Percentiles rank a stretch among this genome's conserved stretches.
Evolutionary conservation across 257 asterid species (phyloP).

Genomic region (Jaltomata sinuosa): DNA sequence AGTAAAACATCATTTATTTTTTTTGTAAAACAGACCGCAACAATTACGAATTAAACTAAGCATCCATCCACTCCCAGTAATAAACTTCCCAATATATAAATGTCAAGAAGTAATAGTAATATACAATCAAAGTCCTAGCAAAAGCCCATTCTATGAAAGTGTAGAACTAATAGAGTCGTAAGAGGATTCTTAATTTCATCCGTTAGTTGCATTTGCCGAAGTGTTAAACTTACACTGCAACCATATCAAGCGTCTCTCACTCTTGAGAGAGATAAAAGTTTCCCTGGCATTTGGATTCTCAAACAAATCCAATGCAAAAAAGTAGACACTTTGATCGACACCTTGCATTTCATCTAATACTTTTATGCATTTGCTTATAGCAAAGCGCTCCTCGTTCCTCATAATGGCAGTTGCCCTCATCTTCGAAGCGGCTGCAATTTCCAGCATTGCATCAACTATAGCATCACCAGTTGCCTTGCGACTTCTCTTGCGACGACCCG

Average conservation of each 20-base stretch:
- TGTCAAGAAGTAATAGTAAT: not conserved
- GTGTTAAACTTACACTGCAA: conserved; percentile 66
- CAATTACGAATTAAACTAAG: not conserved
- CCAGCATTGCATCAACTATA: conserved; percentile 92
- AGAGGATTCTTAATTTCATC: conserved; percentile 10
- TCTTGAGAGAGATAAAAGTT: conserved; percentile 59
- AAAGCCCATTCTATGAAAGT: conserved; percentile 7
- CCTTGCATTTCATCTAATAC: conserved; percentile 78
- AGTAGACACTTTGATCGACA: conserved; percentile 62
- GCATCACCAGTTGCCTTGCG: conserved; percentile 92
- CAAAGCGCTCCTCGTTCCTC: conserved; percentile 68
- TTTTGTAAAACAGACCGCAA: not conserved
- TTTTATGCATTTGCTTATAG: conserved; percentile 80
- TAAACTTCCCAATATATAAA: not conserved
- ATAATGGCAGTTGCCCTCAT: conserved; percentile 81
- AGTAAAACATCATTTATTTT: not conserved
- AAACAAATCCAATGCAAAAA: conserved; percentile 72
- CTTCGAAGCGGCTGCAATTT: conserved; percentile 90
- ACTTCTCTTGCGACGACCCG: conserved; percentile 71
- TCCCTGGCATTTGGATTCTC: conserved; percentile 71
- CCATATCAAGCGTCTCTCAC: conserved; percentile 69
- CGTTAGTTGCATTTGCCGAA: conserved; percentile 39
- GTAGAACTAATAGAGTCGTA: conserved; percentile 1
- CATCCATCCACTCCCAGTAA: not conserved
- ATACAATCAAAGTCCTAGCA: not conserved